phyloP scores from a whole-genome alignment of 208 protist species.

The Acanthamoeba healyi region DNA sequence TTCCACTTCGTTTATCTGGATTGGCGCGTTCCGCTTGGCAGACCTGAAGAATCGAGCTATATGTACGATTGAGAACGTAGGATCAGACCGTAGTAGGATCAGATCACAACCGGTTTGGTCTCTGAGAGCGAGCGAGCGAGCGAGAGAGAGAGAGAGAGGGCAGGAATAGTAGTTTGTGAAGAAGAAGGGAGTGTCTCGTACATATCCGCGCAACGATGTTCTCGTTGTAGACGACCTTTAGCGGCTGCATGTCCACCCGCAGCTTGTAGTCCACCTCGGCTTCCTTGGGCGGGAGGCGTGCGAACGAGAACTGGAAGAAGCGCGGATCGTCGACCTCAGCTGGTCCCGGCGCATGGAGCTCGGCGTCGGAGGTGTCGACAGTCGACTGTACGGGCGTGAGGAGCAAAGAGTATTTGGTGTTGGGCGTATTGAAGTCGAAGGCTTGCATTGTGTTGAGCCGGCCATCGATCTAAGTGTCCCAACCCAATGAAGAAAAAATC shows the following conservation, averaged over 20 bases:
- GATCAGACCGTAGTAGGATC: too few species aligned
- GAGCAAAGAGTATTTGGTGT: conserved; percentile 55
- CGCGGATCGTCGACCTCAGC: neutral
- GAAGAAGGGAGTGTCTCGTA: neutral
- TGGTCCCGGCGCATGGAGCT: neutral
- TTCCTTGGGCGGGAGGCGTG: neutral
- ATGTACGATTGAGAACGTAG: too few species aligned
- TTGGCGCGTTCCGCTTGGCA: neutral
- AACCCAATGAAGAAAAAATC: neutral
- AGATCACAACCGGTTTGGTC: too few species aligned
- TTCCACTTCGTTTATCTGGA: neutral
- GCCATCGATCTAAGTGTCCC: conserved; percentile 23
- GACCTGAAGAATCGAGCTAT: conserved; percentile 37
- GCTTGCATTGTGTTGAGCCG: conserved; percentile 51
- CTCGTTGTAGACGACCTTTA: conserved; percentile 64
- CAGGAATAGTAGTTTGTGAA: neutral
- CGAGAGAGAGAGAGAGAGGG: too few species aligned
- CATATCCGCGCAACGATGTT: conserved; percentile 2
- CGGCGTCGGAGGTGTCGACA: too few species aligned
- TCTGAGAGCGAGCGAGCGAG: too few species aligned
- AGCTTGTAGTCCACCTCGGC: conserved; percentile 52
- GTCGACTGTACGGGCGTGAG: conserved; percentile 22
- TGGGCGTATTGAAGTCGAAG: conserved; percentile 49
- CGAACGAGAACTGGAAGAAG: conserved; percentile 64
- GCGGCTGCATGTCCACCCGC: conserved; percentile 54